These are phyloP conservation scores for Xylaria sp. DNA, from an alignment of 2,329 filamentous ascomycete genomes.

Conservation along the genomic window DNA sequence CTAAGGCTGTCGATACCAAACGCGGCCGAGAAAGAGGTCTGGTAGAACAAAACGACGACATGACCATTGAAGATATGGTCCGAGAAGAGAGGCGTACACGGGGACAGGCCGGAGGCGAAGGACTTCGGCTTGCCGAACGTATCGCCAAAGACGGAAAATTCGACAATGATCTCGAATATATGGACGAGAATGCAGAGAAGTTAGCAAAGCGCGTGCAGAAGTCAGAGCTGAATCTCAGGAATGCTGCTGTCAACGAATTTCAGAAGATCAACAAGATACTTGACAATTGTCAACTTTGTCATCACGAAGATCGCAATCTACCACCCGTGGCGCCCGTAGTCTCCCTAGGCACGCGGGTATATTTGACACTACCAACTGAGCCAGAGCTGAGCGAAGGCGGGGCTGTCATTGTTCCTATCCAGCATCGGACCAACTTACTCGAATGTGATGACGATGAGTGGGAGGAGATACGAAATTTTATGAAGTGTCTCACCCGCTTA, in stretches of 20 bases:
- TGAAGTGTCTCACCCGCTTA: constrained; percentile 94
- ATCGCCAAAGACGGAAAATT: constrained; percentile 95
- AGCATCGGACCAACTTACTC: constrained; percentile 89
- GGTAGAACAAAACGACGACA: constrained; percentile 92
- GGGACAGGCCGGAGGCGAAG: constrained; percentile 81
- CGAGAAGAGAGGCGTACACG: constrained; percentile 89
- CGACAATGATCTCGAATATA: constrained; percentile 91
- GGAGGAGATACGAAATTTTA: constrained; percentile 99
- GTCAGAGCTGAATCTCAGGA: constrained; percentile 87
- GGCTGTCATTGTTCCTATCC: constrained; percentile 87
- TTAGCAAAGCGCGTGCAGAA: constrained; percentile 88
- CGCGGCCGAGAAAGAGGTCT: constrained; percentile 84
- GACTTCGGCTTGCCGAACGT: constrained; percentile 83
- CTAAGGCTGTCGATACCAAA: constrained; percentile 80
- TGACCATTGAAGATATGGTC: constrained; percentile 97
- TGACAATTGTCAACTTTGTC: constrained; percentile 88
- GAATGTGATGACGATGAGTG: constrained; percentile 99
- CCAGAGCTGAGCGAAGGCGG: constrained; percentile 87
- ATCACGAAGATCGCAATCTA: constrained; percentile 81
- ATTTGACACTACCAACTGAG: constrained; percentile 87
- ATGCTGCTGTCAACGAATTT: constrained; percentile 85
- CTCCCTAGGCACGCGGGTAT: constrained; percentile 85
- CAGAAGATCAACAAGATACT: constrained; percentile 89
- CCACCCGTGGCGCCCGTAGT: constrained; percentile 87
- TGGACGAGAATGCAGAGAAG: constrained; percentile 95